Conservation (phyloP, 73 alveolate genomes). For the Symbiodinium natans region DNA sequence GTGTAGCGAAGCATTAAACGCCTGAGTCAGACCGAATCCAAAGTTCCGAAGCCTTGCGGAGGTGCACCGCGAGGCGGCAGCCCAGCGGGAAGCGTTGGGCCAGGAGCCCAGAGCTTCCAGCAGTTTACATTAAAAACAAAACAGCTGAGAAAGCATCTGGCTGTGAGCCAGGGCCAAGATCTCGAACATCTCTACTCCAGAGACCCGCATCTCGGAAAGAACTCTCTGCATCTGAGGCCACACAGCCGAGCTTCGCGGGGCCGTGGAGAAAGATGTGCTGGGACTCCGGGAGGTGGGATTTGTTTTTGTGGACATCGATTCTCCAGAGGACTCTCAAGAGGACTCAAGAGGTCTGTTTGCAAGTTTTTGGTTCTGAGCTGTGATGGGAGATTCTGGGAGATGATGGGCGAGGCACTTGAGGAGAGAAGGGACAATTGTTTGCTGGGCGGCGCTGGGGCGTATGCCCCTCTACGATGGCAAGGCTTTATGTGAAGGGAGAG, state of each 20-base stretch:
- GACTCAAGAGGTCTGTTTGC: not conserved
- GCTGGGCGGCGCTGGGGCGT: too few species aligned
- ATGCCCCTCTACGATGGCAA: too few species aligned
- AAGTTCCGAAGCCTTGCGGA: too few species aligned
- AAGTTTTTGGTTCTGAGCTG: not conserved
- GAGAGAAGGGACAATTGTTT: too few species aligned
- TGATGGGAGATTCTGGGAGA: not conserved
- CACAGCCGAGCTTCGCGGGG: slow-evolving; percentile 31
- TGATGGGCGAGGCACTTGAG: too few species aligned
- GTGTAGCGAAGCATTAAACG: too few species aligned
- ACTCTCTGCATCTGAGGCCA: not conserved
- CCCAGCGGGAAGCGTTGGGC: slow-evolving; percentile 36
- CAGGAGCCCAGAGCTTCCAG: not conserved
- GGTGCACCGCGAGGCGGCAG: slow-evolving; percentile 40
- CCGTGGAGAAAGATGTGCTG: slow-evolving; percentile 66
- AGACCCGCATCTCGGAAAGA: not conserved
- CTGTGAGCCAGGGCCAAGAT: not conserved
- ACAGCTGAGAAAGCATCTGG: not conserved
- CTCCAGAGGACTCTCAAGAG: not conserved
- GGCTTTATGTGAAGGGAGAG: too few species aligned
- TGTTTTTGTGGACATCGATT: too few species aligned
- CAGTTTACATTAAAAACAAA: not conserved
- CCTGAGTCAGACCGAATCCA: too few species aligned
- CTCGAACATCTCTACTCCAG: not conserved
- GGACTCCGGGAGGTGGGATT: slow-evolving; percentile 84